Base-by-base conservation (phyloP, 2,329 filamentous ascomycete species). In the Hypoxylon rubiginosum region DNA sequence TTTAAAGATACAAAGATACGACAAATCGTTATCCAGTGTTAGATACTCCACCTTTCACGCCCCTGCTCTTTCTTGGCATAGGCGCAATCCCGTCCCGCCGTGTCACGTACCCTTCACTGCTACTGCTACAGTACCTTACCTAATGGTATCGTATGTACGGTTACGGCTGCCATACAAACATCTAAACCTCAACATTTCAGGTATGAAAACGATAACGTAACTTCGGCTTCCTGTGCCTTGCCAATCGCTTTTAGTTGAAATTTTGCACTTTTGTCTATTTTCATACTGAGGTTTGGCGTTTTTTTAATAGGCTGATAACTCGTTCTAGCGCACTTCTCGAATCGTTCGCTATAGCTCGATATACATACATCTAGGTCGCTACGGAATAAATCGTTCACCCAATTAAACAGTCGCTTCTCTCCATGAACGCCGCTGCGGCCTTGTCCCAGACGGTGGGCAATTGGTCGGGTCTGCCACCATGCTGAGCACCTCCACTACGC, bases 401-500 rank as follows among this genome's bases (percentile, higher is more conserved):
- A 43, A 62, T 48, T 17, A 39, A 24, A 55, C 59, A 7, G 32
- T 62, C 62, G 55, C 53, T 63, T 50, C 64, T 64, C 64, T 70
- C 66, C 67, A 70, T 70, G 67, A 65, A 57, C 56, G 64, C 45
- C 59, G 56, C 59, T 58, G 56, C 58, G 64, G 58, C 55, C 55
- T 58, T 66, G 72, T 71, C 71, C 71, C 72, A 72, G 60, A 70
- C 58, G 69, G 74, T 72, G 75, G 76, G 74, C 73, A 69, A 72
- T 67, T 69, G 72, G 71, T 70, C 70, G 74, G 73, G 71, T 70
- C 72, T 71, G 70, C 72, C 74, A 78, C 81, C 78, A 85, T 85
- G 82, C 80, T 86, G 79, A 84, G 83, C 78, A 80, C 83, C 76
- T 85, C 85, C 70, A 81, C 82, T 71, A 85, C 83, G 68, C 83